A percentile compares a stretch with the other conserved stretches of the same genome.
These are phyloP conservation scores for Linderniella brevidens DNA, from an alignment of 257 asterid species.

Conservation along the genomic window DNA sequence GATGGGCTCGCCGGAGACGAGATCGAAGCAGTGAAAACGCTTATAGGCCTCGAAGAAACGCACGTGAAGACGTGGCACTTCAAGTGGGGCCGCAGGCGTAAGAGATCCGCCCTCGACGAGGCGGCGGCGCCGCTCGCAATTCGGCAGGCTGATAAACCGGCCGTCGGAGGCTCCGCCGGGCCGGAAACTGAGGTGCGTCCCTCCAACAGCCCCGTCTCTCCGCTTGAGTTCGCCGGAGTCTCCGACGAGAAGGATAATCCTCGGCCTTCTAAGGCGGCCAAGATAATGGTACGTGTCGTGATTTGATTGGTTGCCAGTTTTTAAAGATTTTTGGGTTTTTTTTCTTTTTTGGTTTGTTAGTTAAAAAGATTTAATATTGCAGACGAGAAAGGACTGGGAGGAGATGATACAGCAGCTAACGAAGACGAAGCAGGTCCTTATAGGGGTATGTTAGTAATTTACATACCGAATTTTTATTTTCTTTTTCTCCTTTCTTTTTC, in stretches of 20 bases:
- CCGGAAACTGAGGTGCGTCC: background rate
- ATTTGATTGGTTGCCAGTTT: background rate
- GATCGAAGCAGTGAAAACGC: no score
- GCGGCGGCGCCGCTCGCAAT: no score
- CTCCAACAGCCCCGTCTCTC: slow-evolving; percentile 26
- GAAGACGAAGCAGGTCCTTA: slow-evolving; percentile 12
- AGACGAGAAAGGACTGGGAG: slow-evolving; percentile 18
- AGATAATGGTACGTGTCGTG: slow-evolving; percentile 16
- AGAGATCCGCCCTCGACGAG: no score
- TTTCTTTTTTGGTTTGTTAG: no score
- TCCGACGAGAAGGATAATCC: slow-evolving; percentile 23
- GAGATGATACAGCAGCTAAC: slow-evolving; percentile 12
- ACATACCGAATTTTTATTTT: no score
- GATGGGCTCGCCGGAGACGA: no score
- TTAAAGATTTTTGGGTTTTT: background rate
- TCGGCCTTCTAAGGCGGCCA: slow-evolving; percentile 5
- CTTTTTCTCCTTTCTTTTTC: background rate
- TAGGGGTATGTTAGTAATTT: slow-evolving; percentile 14
- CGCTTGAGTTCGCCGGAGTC: slow-evolving; percentile 16
- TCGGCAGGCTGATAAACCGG: no score
- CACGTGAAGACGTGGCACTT: no score
- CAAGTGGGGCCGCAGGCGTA: no score
- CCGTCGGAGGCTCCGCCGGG: no score
- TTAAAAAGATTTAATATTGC: slow-evolving; percentile 2
- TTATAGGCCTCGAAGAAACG: no score